A percentile compares a stretch with the other conserved stretches of the same genome.
phyloP scores from a whole-genome alignment of 805 yeast genomes.

The Nakazawaea anatomiae region DNA sequence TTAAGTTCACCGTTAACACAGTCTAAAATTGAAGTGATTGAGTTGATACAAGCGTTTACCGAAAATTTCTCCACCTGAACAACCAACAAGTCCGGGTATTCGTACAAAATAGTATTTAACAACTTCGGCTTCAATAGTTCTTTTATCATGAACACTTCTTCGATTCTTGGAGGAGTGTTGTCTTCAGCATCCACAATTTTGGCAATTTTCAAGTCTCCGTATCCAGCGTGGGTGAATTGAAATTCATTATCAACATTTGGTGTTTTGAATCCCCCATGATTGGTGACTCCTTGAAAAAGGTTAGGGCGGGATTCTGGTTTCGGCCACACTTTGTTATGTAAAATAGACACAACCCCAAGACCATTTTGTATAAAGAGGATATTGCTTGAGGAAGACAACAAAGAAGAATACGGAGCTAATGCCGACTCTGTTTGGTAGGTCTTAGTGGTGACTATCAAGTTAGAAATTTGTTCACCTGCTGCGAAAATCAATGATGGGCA shows the following conservation, averaged over 20 bases:
- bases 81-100: conserved; percentile 41
- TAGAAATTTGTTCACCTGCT: conserved; percentile 3
- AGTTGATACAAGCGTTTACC: conserved; percentile 79
- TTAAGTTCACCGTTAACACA: conserved; percentile 73
- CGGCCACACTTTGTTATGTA: conserved; percentile 50
- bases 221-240: conserved; percentile 62
- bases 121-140: conserved; percentile 19
- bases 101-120: conserved; percentile 23
- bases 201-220: conserved; percentile 57
- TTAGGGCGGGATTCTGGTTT: conserved; percentile 37
- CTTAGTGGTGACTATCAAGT: conserved; percentile 69
- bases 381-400: conserved; percentile 44
- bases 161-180: neutral
- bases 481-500: conserved; percentile 4
- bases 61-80: conserved; percentile 69
- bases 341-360: conserved; percentile 59
- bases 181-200: conserved; percentile 20
- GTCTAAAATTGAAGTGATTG: conserved; percentile 72
- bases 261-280: conserved; percentile 73
- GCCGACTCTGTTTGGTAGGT: conserved; percentile 70
- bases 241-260: conserved; percentile 27
- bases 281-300: conserved; percentile 67
- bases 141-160: conserved; percentile 17
- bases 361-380: conserved; percentile 80
- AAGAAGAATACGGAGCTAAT: conserved; percentile 43